These are phyloP conservation scores for Pholiota conissans DNA, from an alignment of 768 basidiomycete genomes.

Conservation along the genomic window DNA sequence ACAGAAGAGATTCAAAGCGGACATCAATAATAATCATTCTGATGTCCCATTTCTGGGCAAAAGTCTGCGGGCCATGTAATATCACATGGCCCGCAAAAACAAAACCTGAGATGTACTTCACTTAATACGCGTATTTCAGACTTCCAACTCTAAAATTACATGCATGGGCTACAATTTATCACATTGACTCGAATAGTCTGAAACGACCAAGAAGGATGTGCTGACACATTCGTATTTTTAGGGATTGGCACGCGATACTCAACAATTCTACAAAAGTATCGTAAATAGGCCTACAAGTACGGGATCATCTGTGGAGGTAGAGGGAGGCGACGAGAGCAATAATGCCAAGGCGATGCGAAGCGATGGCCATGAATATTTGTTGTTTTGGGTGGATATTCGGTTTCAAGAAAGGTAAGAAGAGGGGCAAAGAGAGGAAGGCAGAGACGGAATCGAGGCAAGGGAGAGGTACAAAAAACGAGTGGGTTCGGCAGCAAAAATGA, in stretches of 20 bases:
- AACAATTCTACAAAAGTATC: slow-evolving; percentile 21
- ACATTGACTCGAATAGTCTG: too few species aligned
- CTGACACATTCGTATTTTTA: slow-evolving; percentile 16
- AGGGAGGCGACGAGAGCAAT: slow-evolving; percentile 14
- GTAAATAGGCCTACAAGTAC: slow-evolving; percentile 18
- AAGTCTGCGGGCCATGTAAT: too few species aligned
- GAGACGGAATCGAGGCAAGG: slow-evolving; percentile 2
- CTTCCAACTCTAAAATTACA: neutral
- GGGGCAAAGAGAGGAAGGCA: slow-evolving; percentile 4
- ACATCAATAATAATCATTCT: too few species aligned
- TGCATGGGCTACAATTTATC: neutral
- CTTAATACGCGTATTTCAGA: too few species aligned
- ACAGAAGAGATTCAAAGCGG: too few species aligned
- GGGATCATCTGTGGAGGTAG: slow-evolving; percentile 6
- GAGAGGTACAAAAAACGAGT: slow-evolving; percentile 11
- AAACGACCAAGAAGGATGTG: too few species aligned
- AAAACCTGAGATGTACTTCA: too few species aligned
- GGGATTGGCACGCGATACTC: slow-evolving; percentile 21
- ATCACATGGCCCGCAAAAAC: too few species aligned
- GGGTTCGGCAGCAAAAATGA: slow-evolving; percentile 6
- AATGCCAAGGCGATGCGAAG: slow-evolving; percentile 17
- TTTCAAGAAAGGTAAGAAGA: slow-evolving; percentile 20
- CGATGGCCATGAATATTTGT: slow-evolving; percentile 13
- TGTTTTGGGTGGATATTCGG: slow-evolving; percentile 15
- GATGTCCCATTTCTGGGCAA: slow-evolving; percentile 6